A percentile compares a stretch with the other conserved stretches of the same genome.
Evolutionary conservation across 1,284 basidiomycete genomes (phyloP).

Genomic region (Malassezia sp.): DNA sequence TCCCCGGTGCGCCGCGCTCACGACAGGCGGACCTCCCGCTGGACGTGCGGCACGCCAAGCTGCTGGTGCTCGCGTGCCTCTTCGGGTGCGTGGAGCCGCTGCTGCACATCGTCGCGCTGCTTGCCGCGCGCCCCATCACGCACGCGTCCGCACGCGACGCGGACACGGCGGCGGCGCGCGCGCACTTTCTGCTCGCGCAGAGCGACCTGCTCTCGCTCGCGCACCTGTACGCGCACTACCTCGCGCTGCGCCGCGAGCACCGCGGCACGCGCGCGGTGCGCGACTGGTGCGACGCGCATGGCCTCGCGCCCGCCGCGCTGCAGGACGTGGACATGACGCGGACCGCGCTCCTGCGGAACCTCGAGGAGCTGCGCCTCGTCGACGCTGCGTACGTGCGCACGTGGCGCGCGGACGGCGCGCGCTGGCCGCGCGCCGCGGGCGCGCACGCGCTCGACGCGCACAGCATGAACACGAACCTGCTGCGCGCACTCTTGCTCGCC

Average conservation of each 20-base stretch:
- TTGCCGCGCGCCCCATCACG: constrained; percentile 56
- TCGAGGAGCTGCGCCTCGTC: constrained; percentile 65
- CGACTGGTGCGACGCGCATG: constrained; percentile 74
- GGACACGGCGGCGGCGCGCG: constrained; percentile 48
- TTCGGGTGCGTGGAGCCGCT: constrained; percentile 42
- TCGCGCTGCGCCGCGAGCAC: constrained; percentile 53
- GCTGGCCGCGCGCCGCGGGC: constrained; percentile 45
- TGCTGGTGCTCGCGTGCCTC: constrained; percentile 47
- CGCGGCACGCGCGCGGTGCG: constrained; percentile 52
- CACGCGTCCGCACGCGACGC: constrained; percentile 55
- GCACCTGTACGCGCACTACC: constrained; percentile 62
- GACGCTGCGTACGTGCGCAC: constrained; percentile 29
- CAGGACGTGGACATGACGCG: constrained; percentile 73
- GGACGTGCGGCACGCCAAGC: constrained; percentile 78
- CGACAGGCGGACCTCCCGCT: constrained; percentile 61
- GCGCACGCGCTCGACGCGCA: constrained; percentile 22
- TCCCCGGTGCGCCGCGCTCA: neutral
- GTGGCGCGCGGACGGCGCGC: constrained; percentile 12
- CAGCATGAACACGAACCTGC: constrained; percentile 21
- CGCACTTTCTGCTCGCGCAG: constrained; percentile 54
- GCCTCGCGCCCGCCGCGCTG: constrained; percentile 63
- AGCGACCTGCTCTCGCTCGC: constrained; percentile 78
- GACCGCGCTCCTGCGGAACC: constrained; percentile 62
- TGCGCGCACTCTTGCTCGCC: constrained; percentile 33
- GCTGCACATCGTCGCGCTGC: constrained; percentile 54